Evolutionary conservation across 23 red algal species (phyloP).

Genomic region (Pyropia haitanensis): DNA sequence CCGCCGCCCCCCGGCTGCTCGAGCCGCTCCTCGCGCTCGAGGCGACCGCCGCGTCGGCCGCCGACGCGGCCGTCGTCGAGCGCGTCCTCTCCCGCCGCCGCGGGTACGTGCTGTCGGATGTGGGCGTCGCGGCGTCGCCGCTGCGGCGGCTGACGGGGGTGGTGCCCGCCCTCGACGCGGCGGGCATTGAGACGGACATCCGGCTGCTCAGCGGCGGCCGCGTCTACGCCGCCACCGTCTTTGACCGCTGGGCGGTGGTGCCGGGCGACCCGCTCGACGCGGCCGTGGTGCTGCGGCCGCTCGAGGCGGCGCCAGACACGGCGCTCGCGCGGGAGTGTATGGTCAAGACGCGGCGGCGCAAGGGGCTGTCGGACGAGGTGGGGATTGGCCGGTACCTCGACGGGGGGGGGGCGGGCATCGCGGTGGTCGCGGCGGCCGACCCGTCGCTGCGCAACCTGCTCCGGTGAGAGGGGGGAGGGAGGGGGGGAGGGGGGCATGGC

Average conservation of each 20-base stretch:
- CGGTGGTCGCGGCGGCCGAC: too few relatives aligned
- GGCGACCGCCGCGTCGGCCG: conserved; percentile 37
- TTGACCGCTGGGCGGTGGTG: conserved; percentile 77
- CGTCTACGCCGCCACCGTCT: conserved; percentile 47
- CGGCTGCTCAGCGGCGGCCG: conserved; percentile 52
- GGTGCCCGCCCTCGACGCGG: conserved; percentile 78
- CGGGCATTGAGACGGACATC: conserved; percentile 80
- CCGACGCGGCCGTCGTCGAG: conserved; percentile 25
- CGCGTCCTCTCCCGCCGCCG: conserved; percentile 48
- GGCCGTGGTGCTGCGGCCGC: conserved; percentile 36
- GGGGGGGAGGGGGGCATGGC: too few relatives aligned
- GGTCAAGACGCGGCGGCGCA: conserved; percentile 82
- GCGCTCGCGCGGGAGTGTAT: conserved; percentile 78
- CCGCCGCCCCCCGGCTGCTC: conserved; percentile 68
- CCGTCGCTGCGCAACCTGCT: too few relatives aligned
- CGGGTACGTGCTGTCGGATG: conserved; percentile 37
- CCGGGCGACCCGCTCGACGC: conserved; percentile 83
- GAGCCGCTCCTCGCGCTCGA: conserved; percentile 67
- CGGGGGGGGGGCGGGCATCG: neutral
- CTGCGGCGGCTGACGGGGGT: conserved; percentile 31
- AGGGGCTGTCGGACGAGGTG: conserved; percentile 64
- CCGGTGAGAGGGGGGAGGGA: too few relatives aligned
- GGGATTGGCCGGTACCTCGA: conserved; percentile 72
- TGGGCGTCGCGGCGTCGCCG: conserved; percentile 46
- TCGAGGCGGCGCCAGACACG: conserved; percentile 38